Base-by-base conservation (phyloP, 129 eudicot species). In the Centrapalus pauciflorus region DNA sequence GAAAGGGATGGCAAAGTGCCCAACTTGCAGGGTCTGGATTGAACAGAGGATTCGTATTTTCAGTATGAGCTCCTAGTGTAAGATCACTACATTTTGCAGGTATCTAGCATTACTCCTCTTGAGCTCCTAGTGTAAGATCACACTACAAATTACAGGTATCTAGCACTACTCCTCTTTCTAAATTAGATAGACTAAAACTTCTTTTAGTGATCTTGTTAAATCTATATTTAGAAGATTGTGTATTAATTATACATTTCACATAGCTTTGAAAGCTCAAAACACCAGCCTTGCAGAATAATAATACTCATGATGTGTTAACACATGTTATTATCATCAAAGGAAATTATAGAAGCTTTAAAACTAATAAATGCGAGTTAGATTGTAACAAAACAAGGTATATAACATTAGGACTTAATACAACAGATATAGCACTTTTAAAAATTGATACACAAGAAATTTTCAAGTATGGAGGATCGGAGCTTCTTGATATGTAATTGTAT, bases 21-120 rank as follows among this genome's bases (percentile, higher is more conserved):
- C 68, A 4, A 13, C 25, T 23, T 71, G 76, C 61, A 41, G 64
- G 10, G 41, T 11, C 9, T 5, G 5, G 43, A 33, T 68, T 14
- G 72, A 66, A 20, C 73, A 74, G 27, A 74, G 68, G 57, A 30
- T 71, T 59, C 66, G 66, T 40, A 65, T 69, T 38, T 69, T 55
- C 17, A 43, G 74, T 4, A 55, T 40, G 41, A 71, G 76, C 20
- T 60, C 50, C 4, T 71, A 59, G 23, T 29, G 3, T 32, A 7
- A 1, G 60, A 57, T 16, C 20, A 14, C 19, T 69, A 14, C 23
- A 45, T 1, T 64, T 4, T 45, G 43, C 45, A 59, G 49, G 49
- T 60, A 43, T n/a, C n/a, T n/a, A n/a, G n/a, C n/a, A n/a, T n/a
- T n/a, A n/a, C n/a, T n/a, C n/a, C n/a, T n/a, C n/a, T n/a, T n/a